Evolutionary conservation across 371 early-diverging fungal species (phyloP).

Genomic region (Rhizopus sp.): DNA sequence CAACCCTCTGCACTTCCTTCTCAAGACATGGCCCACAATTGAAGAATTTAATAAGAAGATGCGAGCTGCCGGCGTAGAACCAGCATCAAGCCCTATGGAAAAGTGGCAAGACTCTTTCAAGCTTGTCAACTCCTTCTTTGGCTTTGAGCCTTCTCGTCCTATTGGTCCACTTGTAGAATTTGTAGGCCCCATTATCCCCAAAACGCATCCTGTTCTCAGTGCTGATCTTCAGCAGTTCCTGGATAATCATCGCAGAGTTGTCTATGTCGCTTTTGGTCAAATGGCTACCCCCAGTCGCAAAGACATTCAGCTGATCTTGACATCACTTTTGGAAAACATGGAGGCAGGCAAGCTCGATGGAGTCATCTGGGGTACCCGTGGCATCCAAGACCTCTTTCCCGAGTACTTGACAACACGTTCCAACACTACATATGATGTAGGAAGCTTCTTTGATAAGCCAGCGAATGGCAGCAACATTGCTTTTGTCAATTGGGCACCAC

Average conservation of each 20-base stretch:
- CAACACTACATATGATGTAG: constrained; percentile 2
- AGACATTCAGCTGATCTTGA: constrained; percentile 21
- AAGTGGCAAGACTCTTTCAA: constrained; percentile 25
- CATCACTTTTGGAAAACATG: constrained; percentile 20
- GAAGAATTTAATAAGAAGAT: too few relatives aligned
- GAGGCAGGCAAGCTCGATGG: constrained; percentile 31
- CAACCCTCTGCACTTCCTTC: too few relatives aligned
- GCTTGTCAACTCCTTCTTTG: constrained; percentile 26
- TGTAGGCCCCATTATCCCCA: constrained; percentile 35
- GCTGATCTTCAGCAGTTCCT: constrained; percentile 17
- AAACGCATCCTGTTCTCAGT: constrained; percentile 21
- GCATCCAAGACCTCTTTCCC: constrained; percentile 13
- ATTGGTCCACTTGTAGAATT: constrained; percentile 34
- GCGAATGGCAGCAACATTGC: background rate
- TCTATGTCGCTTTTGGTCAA: constrained; percentile 46
- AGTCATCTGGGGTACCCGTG: constrained; percentile 31
- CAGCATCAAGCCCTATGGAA: too few relatives aligned
- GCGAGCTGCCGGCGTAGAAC: too few relatives aligned
- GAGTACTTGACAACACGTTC: constrained; percentile 10
- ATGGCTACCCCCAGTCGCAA: constrained; percentile 15
- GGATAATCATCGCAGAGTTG: constrained; percentile 23
- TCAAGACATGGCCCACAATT: too few relatives aligned
- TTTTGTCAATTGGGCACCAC: constrained; percentile 38
- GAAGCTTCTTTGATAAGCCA: constrained; percentile 1
- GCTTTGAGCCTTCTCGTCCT: constrained; percentile 28